Evolutionary conservation across 2,329 filamentous ascomycete species (phyloP), one percentile per base, ranked within the genome.

Genomic region (Monilinia vaccinii-corymbosi): DNA sequence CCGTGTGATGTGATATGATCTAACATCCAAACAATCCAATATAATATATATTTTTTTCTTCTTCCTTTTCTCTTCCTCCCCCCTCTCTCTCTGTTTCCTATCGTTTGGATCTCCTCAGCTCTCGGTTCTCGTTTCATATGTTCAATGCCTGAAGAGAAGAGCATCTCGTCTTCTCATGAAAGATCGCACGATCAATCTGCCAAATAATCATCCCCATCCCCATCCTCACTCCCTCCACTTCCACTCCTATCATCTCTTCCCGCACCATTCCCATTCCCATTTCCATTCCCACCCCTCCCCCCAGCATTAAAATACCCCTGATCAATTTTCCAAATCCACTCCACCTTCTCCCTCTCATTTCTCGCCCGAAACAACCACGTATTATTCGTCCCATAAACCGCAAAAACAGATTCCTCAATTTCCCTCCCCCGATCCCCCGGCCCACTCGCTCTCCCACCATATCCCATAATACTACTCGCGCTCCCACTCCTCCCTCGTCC

Each of bases 311-410:
- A 72, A 65, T 71, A 73, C 38, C 67, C 69, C 77, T 96, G 88
- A 74, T 99, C 94, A 67, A 99, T 91, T 70, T 88, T 87, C 73
- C 95, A 82, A 67, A 99, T 96, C 94, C 94, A 99, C 73, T 97
- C 94, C 67, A 92, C 87, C 78, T 97, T 96, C 73, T 97, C 92
- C 52, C 86, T 82, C 76, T 97, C 93, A 68, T 85, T 93, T 61
- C 91, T 81, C 28, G 91, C 89, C 16, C 91, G 90, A 73, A 99
- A 97, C 45, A 99, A 79, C 82, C 92, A 99, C 36, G 92, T 96
- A 74, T 97, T 97, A 73, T 94, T 88, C 62, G 88, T 89, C 46
- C 90, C 93, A 71, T 97, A 99, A 55, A 99, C 84, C 14, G 94
- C 94, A 79, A 96, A 99, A 45, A 97, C 89, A 11, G 71, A 68